A percentile compares a stretch with the other conserved stretches of the same genome.
phyloP scores from a whole-genome alignment of 352 stramenopile genomes.

The Halophytophthora batemanensis region DNA sequence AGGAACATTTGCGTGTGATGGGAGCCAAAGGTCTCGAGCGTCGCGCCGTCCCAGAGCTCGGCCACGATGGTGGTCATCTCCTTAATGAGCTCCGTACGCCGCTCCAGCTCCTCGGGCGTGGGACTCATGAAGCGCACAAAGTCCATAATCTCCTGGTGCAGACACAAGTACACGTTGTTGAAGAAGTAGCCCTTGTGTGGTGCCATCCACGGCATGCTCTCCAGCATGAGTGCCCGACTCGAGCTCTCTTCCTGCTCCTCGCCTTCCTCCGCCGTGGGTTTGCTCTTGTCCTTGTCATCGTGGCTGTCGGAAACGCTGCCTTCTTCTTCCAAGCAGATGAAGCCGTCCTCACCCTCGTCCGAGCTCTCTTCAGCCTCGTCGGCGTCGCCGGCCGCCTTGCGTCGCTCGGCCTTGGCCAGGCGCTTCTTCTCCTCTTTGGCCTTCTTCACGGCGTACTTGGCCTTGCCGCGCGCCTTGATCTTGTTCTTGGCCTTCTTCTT shows the following conservation, averaged over 20 bases:
- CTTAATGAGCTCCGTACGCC: constrained; percentile 64
- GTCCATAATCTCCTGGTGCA: constrained; percentile 96
- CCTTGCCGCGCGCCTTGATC: constrained; percentile 57
- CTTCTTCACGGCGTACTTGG: constrained; percentile 47
- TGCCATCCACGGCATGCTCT: constrained; percentile 69
- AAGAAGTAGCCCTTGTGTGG: constrained; percentile 52
- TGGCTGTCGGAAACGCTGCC: constrained; percentile 2
- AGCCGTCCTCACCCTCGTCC: constrained; percentile 39
- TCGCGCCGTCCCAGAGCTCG: constrained; percentile 49
- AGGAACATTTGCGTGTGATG: constrained; percentile 92
- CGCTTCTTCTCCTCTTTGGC: constrained; percentile 53
- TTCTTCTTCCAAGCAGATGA: constrained; percentile 41
- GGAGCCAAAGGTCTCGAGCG: constrained; percentile 91
- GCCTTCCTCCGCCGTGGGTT: constrained; percentile 15
- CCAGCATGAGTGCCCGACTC: constrained; percentile 33
- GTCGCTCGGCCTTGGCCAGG: constrained; percentile 6
- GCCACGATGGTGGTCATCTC: constrained; percentile 70
- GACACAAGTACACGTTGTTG: constrained; percentile 76
- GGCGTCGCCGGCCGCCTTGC: constrained; percentile 5
- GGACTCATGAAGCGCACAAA: constrained; percentile 92
- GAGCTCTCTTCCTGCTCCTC: constrained; percentile 21
- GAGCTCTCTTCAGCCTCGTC: constrained; percentile 10
- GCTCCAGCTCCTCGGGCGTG: constrained; percentile 64
- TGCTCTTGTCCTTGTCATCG: constrained; percentile 9
- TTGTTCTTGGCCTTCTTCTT: constrained; percentile 55